A percentile compares a stretch with the other conserved stretches of the same genome.
Evolutionary conservation across 2,329 filamentous ascomycete genomes (phyloP).

Genomic region (Coleophoma eucalyptorum): DNA sequence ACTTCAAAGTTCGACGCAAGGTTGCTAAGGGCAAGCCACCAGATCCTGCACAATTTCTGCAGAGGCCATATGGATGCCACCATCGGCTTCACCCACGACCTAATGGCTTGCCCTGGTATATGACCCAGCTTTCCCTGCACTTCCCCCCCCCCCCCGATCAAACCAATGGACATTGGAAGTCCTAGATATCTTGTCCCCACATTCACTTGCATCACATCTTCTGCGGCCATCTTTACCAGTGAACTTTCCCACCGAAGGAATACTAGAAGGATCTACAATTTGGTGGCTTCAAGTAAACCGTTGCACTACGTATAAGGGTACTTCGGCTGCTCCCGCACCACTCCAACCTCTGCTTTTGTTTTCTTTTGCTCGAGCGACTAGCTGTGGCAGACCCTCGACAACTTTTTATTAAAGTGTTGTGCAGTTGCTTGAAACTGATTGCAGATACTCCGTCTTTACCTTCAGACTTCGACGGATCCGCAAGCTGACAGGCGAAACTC

Average conservation of each 20-base stretch:
- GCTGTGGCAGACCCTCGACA: background rate
- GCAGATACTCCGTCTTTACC: background rate
- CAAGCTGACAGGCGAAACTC: background rate
- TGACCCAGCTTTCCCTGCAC: too few species aligned
- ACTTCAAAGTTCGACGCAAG: too few species aligned
- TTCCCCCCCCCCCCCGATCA: too few species aligned
- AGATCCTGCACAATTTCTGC: too few species aligned
- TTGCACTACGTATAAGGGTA: conserved; percentile 8
- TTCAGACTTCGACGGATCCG: background rate
- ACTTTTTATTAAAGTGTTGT: background rate
- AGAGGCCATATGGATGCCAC: too few species aligned
- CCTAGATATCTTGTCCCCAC: conserved; percentile 8
- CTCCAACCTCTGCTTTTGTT: background rate
- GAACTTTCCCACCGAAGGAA: conserved; percentile 10
- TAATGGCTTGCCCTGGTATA: too few species aligned
- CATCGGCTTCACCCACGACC: too few species aligned
- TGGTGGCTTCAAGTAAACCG: conserved; percentile 9
- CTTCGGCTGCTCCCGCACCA: conserved; percentile 1
- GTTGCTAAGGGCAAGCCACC: too few species aligned
- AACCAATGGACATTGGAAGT: background rate
- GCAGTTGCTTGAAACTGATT: background rate
- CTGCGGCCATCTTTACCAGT: conserved; percentile 8
- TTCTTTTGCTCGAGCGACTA: background rate
- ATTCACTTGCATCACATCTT: conserved; percentile 6
- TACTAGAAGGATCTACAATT: conserved; percentile 11